Percentiles rank a stretch among this genome's conserved stretches.
These are phyloP conservation scores for Chrysanthemum seticuspe DNA, from an alignment of 129 eudicot species.

Conservation along the genomic window DNA sequence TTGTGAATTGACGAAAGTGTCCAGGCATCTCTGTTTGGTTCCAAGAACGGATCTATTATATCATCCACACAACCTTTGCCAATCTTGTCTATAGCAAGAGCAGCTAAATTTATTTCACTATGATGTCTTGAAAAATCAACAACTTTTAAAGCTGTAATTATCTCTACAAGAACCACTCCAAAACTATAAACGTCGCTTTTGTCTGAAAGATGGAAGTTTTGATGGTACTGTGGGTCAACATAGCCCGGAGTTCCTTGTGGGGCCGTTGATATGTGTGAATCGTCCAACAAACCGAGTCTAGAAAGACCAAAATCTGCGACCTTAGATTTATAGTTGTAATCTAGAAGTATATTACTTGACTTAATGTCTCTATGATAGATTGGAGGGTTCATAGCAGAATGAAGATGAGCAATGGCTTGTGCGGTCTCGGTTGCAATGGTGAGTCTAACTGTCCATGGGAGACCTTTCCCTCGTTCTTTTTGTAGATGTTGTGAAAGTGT, in stretches of 20 bases:
- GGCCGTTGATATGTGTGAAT: constrained; percentile 92
- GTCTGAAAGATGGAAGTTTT: constrained; percentile 91
- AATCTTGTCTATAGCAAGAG: constrained; percentile 78
- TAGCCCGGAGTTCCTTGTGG: constrained; percentile 99
- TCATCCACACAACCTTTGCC: constrained; percentile 91
- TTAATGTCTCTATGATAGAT: constrained; percentile 92
- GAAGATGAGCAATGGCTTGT: constrained; percentile 87
- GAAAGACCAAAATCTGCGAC: constrained; percentile 97
- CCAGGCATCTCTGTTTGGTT: constrained; percentile 94
- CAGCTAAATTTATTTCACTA: constrained; percentile 79
- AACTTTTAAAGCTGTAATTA: constrained; percentile 83
- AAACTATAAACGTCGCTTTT: constrained; percentile 95
- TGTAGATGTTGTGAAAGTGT: constrained; percentile 88
- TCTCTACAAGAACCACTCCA: constrained; percentile 92
- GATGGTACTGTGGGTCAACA: constrained; percentile 96
- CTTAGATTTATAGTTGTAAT: constrained; percentile 64
- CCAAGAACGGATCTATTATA: constrained; percentile 73
- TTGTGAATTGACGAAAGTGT: constrained; percentile 82
- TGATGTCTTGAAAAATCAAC: constrained; percentile 81
- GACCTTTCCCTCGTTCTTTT: constrained; percentile 73
- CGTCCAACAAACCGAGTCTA: constrained; percentile 80
- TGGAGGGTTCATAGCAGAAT: constrained; percentile 85
- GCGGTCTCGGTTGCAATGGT: constrained; percentile 90
- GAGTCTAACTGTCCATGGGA: constrained; percentile 89
- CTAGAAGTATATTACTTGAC: constrained; percentile 87